Conservation (phyloP, 768 basidiomycete species). For the Candolleomyces aberdarensis region DNA sequence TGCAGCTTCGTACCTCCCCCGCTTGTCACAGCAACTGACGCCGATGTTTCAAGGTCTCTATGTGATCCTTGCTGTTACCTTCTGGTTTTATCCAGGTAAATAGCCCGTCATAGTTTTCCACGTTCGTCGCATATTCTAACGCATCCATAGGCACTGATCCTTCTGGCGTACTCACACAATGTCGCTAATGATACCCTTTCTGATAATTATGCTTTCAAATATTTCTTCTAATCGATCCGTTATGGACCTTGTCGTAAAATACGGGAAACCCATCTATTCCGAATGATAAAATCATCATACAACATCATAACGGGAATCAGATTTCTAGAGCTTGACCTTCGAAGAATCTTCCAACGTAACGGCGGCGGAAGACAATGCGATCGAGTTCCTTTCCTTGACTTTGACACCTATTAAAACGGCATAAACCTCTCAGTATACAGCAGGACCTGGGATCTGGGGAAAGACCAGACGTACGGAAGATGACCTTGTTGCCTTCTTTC, state of each 20-base stretch:
- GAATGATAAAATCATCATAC: too few relatives aligned
- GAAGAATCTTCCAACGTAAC: conserved; percentile 58
- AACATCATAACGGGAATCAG: background rate
- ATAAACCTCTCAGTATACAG: background rate
- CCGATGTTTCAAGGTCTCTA: conserved; percentile 49
- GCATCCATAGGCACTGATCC: conserved; percentile 26
- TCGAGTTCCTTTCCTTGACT: conserved; percentile 78
- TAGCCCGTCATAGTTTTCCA: background rate
- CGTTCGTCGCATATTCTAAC: background rate
- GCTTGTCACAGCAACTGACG: background rate
- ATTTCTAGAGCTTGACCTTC: conserved; percentile 60
- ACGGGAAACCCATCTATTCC: too few relatives aligned
- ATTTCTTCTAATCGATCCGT: background rate
- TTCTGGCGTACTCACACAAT: conserved; percentile 24
- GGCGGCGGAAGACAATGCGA: conserved; percentile 76
- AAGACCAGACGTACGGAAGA: conserved; percentile 71
- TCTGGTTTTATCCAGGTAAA: conserved; percentile 59
- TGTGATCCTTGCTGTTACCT: conserved; percentile 65
- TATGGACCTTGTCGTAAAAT: too few relatives aligned
- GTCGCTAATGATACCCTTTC: conserved; percentile 11
- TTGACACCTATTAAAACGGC: conserved; percentile 58
- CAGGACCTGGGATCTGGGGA: background rate
- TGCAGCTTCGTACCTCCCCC: background rate
- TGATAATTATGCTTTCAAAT: background rate
- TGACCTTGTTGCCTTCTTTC: conserved; percentile 89